Evolutionary conservation across 257 asterid species (phyloP).

Genomic region (Craterostigma plantagineum): DNA sequence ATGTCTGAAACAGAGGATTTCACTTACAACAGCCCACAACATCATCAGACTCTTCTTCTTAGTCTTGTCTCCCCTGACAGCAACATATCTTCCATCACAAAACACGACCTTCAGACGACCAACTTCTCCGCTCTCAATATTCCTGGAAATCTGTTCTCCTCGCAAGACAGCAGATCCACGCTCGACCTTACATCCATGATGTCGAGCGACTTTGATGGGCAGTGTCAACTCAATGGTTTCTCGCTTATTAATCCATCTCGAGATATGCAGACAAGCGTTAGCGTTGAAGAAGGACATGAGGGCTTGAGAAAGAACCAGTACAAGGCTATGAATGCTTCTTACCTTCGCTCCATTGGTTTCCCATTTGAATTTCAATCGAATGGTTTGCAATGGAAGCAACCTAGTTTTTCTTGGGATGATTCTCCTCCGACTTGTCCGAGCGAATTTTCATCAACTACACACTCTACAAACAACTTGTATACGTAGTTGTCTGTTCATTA

Average conservation of each 20-base stretch:
- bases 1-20: too few relatives aligned
- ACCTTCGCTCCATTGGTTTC: slow-evolving; percentile 23
- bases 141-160: background rate
- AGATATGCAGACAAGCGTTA: slow-evolving; percentile 13
- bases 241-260: slow-evolving; percentile 20
- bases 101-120: too few relatives aligned
- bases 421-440: slow-evolving; percentile 50
- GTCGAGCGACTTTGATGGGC: slow-evolving; percentile 13
- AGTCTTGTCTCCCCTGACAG: too few relatives aligned
- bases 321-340: background rate
- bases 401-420: slow-evolving; percentile 16
- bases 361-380: slow-evolving; percentile 33
- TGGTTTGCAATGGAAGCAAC: slow-evolving; percentile 4
- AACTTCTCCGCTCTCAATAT: background rate
- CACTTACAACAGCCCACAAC: background rate
- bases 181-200: background rate
- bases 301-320: slow-evolving; percentile 10
- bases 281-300: slow-evolving; percentile 8
- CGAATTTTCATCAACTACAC: slow-evolving; percentile 39
- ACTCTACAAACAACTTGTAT: slow-evolving; percentile 32
- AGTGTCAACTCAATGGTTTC: slow-evolving; percentile 20
- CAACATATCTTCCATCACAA: too few relatives aligned
- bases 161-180: too few relatives aligned
- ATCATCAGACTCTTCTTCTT: too few relatives aligned
- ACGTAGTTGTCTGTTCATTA: slow-evolving; percentile 10